These are phyloP conservation scores for Salvia splendens DNA, from an alignment of 257 asterid species.

Conservation along the genomic window DNA sequence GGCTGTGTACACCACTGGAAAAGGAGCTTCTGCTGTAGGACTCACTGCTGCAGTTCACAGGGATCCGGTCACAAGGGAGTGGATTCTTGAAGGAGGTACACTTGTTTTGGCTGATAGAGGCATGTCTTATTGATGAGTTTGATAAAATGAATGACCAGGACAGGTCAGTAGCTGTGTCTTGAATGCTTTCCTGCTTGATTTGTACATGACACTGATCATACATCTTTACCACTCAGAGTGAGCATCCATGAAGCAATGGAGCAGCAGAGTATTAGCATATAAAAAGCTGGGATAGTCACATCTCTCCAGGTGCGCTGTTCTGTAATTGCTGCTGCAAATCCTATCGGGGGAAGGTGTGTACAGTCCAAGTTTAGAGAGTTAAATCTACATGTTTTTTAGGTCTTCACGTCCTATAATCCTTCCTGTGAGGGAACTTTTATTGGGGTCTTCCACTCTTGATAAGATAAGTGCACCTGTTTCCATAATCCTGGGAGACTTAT, in stretches of 20 bases:
- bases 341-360: conserved; percentile 91
- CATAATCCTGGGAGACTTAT: background rate
- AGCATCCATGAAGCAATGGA: conserved; percentile 99
- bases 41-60: conserved; percentile 98
- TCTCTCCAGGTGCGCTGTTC: conserved; percentile 99
- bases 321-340: conserved; percentile 99
- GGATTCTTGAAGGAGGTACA: conserved; percentile 99
- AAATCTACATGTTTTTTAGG: conserved; percentile 7
- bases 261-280: conserved; percentile 98
- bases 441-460: background rate
- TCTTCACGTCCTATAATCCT: background rate
- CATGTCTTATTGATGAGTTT: conserved; percentile 95
- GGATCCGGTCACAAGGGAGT: conserved; percentile 97
- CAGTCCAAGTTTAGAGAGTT: conserved; percentile 20
- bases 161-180: conserved; percentile 48
- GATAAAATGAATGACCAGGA: conserved; percentile 99
- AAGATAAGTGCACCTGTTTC: conserved; percentile 17
- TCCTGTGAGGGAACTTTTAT: background rate
- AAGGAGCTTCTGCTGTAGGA: conserved; percentile 99
- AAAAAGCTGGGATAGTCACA: conserved; percentile 98
- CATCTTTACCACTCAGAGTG: conserved; percentile 58
- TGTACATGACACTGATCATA: conserved; percentile 26
- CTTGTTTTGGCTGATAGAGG: conserved; percentile 99
- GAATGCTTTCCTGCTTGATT: conserved; percentile 17
- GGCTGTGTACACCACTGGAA: conserved; percentile 98